Conservation (phyloP, 1,139 yeast genomes). For the Geotrichum candidum region DNA sequence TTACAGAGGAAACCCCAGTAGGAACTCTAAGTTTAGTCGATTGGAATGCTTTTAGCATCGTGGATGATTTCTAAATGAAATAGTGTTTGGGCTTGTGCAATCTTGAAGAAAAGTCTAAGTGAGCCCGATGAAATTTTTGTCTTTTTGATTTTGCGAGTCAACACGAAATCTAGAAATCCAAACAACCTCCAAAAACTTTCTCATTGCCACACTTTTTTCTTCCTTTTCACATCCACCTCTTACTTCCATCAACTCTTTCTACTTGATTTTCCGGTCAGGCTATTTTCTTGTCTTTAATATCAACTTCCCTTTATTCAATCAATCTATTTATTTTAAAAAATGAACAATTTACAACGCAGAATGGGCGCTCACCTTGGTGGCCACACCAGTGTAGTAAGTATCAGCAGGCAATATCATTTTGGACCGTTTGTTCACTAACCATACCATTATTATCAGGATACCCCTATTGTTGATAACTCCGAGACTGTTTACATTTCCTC, state of each 20-base stretch:
- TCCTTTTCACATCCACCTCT: background rate
- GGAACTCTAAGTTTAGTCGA: background rate
- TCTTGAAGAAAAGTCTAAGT: background rate
- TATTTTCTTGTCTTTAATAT: background rate
- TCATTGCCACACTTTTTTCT: slow-evolving; percentile 10
- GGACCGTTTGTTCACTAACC: slow-evolving; percentile 2
- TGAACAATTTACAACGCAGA: slow-evolving; percentile 71
- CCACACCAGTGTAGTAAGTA: slow-evolving; percentile 24
- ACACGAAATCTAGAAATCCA: background rate
- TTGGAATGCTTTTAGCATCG: slow-evolving; percentile 4
- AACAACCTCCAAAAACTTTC: background rate
- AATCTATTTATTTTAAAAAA: slow-evolving; percentile 24
- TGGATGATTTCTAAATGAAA: background rate
- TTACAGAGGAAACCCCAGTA: background rate
- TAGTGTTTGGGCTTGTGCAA: no score
- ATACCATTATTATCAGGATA: slow-evolving; percentile 42
- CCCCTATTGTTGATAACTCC: slow-evolving; percentile 85
- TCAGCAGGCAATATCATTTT: background rate
- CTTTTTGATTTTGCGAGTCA: background rate
- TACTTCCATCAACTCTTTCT: background rate
- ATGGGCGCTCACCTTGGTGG: slow-evolving; percentile 26
- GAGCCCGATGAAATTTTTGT: background rate
- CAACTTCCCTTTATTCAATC: background rate
- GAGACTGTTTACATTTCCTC: slow-evolving; percentile 97
- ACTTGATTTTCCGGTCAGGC: background rate